phyloP scores from a whole-genome alignment of 257 asterid species.

The Knoxia roxburghii region DNA sequence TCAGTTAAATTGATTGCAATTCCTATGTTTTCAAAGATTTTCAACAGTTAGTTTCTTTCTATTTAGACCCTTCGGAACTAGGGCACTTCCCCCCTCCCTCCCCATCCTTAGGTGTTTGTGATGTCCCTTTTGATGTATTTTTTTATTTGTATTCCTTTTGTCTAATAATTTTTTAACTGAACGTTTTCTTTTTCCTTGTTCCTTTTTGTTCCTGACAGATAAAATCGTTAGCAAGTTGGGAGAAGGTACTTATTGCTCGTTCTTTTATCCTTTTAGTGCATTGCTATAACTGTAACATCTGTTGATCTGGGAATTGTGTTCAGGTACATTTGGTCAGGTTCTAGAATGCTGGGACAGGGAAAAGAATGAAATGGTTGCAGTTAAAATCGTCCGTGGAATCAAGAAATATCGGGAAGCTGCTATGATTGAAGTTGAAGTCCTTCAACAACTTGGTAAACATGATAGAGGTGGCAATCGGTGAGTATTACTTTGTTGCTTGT shows the following conservation, averaged over 20 bases:
- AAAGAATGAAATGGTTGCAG: conserved; percentile 77
- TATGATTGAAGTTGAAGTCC: conserved; percentile 79
- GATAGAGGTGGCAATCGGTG: conserved; percentile 81
- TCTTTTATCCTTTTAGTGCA: background rate
- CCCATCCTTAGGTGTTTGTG: no score
- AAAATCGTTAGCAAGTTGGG: conserved; percentile 92
- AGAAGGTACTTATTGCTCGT: conserved; percentile 34
- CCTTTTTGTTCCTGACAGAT: conserved; percentile 37
- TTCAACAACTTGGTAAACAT: conserved; percentile 84
- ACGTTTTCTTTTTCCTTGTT: background rate
- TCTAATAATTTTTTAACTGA: background rate
- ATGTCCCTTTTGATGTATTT: background rate
- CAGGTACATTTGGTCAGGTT: conserved; percentile 89
- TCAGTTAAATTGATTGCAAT: no score
- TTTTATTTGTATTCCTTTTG: background rate
- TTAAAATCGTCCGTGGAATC: conserved; percentile 76
- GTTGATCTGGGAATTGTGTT: background rate
- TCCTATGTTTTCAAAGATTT: background rate
- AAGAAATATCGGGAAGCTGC: conserved; percentile 90
- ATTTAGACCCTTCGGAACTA: background rate
- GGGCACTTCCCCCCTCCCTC: background rate
- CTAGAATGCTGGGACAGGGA: conserved; percentile 93
- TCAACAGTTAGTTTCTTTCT: background rate
- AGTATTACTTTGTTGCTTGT: conserved; percentile 24
- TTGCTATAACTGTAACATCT: no score